These are phyloP conservation scores for Pseudocercospora fijiensis DNA, from an alignment of 2,329 filamentous ascomycete species.

Conservation along the genomic window DNA sequence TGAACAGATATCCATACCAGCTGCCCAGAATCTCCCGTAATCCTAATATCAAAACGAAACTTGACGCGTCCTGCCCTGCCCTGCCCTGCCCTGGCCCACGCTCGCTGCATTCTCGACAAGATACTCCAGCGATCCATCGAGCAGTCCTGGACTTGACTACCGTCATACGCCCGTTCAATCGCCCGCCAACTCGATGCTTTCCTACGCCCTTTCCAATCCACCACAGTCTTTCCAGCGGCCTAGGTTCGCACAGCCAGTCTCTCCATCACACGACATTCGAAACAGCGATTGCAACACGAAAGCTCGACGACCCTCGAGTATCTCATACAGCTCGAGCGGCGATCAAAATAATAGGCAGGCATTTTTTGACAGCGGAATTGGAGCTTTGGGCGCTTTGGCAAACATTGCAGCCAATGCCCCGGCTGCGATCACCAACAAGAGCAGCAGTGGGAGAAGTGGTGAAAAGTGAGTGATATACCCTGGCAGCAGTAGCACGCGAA, in stretches of 20 bases:
- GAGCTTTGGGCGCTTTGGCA: conserved; percentile 38
- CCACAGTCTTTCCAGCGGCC: conserved; percentile 27
- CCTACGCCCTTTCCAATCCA: conserved; percentile 37
- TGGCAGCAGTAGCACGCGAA: neutral
- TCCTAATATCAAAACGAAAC: neutral
- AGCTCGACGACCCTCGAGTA: conserved; percentile 55
- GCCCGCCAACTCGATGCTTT: conserved; percentile 46
- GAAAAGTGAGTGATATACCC: conserved; percentile 21
- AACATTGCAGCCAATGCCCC: conserved; percentile 30
- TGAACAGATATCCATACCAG: neutral
- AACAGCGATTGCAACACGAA: conserved; percentile 48
- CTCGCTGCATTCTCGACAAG: neutral
- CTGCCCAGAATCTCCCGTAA: neutral
- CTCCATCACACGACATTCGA: conserved; percentile 14
- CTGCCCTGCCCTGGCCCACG: too few relatives aligned
- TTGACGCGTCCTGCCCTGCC: neutral
- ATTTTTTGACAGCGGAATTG: conserved; percentile 17
- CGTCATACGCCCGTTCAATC: neutral
- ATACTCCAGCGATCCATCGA: neutral
- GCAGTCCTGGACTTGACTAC: neutral
- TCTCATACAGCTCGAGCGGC: conserved; percentile 48
- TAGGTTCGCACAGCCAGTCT: conserved; percentile 27
- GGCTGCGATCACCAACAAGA: conserved; percentile 18
- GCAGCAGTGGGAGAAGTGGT: conserved; percentile 10
- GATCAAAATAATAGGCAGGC: conserved; percentile 11